Evolutionary conservation across 2,329 filamentous ascomycete species (phyloP).

Genomic region (Colletotrichum sp.): DNA sequence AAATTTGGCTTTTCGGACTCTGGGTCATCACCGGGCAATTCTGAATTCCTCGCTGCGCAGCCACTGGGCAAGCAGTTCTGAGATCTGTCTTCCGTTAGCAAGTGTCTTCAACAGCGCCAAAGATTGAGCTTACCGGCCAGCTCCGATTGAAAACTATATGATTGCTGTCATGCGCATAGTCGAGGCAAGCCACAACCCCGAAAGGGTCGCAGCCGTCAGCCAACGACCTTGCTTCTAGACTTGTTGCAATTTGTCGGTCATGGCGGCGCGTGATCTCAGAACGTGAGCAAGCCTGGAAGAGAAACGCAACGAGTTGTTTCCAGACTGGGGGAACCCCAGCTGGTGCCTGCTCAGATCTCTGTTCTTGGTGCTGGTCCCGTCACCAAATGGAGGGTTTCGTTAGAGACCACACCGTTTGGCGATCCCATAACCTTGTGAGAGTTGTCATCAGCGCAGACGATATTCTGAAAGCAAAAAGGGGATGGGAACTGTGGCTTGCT

Average conservation of each 20-base stretch:
- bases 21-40: conserved; percentile 39
- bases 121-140: conserved; percentile 19
- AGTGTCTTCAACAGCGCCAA: neutral
- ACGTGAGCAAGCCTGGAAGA: neutral
- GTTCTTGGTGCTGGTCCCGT: conserved; percentile 31
- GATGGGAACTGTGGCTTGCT: neutral
- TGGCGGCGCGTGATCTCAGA: conserved; percentile 20
- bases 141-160: conserved; percentile 48
- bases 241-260: conserved; percentile 25
- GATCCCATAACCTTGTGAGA: conserved; percentile 20
- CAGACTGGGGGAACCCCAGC: neutral
- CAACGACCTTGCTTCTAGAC: conserved; percentile 5
- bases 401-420: conserved; percentile 4
- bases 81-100: conserved; percentile 2
- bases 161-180: conserved; percentile 22
- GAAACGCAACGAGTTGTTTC: neutral
- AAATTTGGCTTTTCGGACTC: conserved; percentile 46
- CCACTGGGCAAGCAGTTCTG: conserved; percentile 12
- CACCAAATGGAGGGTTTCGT: conserved; percentile 20
- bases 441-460: conserved; percentile 28
- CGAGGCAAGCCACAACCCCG: conserved; percentile 1
- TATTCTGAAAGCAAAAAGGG: neutral
- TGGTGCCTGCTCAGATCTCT: conserved; percentile 37
- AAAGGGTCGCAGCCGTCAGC: conserved; percentile 2
- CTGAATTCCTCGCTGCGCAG: conserved; percentile 11